These are phyloP conservation scores for Curvularia sp. DNA, from an alignment of 2,329 filamentous ascomycete species.

Conservation along the genomic window DNA sequence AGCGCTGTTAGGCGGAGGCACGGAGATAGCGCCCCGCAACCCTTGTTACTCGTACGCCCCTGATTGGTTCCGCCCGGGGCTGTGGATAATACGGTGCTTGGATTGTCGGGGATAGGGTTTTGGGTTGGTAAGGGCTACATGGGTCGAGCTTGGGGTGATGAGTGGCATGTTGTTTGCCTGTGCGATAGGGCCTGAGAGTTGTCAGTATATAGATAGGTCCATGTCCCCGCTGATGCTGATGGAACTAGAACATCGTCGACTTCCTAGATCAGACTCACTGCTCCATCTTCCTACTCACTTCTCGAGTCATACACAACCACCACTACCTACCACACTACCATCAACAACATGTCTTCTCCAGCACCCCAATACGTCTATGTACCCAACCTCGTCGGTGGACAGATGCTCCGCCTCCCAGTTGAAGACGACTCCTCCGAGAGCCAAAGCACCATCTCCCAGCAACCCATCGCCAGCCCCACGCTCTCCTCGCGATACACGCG, in stretches of 20 bases:
- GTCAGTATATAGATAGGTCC: slow-evolving; percentile 15
- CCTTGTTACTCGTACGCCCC: slow-evolving; percentile 7
- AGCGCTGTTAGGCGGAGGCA: slow-evolving; percentile 20
- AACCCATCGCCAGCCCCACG: slow-evolving; percentile 24
- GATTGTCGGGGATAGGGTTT: slow-evolving; percentile 33
- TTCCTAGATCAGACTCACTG: slow-evolving; percentile 4
- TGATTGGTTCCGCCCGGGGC: slow-evolving; percentile 10
- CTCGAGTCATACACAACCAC: slow-evolving; percentile 3
- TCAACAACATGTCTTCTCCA: slow-evolving; percentile 40
- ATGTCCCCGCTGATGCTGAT: slow-evolving; percentile 10
- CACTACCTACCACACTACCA: slow-evolving; percentile 11
- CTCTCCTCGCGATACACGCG: slow-evolving; percentile 27
- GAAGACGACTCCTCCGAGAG: slow-evolving; percentile 35
- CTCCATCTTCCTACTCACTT: neutral
- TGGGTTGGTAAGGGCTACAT: slow-evolving; percentile 24
- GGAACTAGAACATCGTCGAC: slow-evolving; percentile 2
- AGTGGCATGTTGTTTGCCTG: slow-evolving; percentile 3
- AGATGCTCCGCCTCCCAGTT: slow-evolving; percentile 47
- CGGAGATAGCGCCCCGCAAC: slow-evolving; percentile 20
- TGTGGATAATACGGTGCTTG: slow-evolving; percentile 19
- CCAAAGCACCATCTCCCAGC: slow-evolving; percentile 22
- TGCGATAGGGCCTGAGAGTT: slow-evolving; percentile 7
- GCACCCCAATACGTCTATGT: slow-evolving; percentile 48
- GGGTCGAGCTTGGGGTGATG: slow-evolving; percentile 28
- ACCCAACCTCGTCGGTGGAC: slow-evolving; percentile 48